Conservation (phyloP, 2,329 filamentous ascomycete species). For the Colletotrichum acutatum region DNA sequence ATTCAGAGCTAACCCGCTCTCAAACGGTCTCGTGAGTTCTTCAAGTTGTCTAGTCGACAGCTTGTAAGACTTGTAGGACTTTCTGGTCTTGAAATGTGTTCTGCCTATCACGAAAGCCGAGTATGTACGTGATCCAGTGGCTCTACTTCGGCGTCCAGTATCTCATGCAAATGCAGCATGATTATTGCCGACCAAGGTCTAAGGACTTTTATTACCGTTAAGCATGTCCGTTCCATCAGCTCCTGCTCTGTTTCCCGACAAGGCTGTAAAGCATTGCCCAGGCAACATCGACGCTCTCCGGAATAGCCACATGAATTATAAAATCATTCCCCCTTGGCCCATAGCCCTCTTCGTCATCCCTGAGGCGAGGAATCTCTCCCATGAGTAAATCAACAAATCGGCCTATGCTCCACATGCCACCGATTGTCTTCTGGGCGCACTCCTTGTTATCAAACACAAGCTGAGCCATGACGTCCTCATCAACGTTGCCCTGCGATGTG, state of each 20-base stretch:
- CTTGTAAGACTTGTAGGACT: too few species aligned
- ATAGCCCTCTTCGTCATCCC: conserved; percentile 54
- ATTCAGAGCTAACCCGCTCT: too few species aligned
- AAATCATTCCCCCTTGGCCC: conserved; percentile 55
- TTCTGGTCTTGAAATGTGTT: too few species aligned
- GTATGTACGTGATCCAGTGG: too few species aligned
- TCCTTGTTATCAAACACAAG: conserved; percentile 1
- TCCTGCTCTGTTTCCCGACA: not conserved
- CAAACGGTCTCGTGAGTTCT: too few species aligned
- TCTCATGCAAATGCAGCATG: too few species aligned
- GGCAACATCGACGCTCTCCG: conserved; percentile 46
- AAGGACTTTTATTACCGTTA: too few species aligned
- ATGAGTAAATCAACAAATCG: conserved; percentile 54
- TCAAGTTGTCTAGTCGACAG: too few species aligned
- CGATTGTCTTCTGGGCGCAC: not conserved
- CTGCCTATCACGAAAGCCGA: too few species aligned
- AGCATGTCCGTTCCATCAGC: not conserved
- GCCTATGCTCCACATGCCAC: conserved; percentile 47
- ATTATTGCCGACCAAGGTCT: too few species aligned
- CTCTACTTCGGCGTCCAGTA: too few species aligned
- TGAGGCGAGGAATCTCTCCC: conserved; percentile 55
- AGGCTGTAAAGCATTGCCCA: conserved; percentile 39
- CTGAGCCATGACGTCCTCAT: not conserved
- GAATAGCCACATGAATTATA: conserved; percentile 55
- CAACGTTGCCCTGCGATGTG: not conserved